Percentiles rank a stretch among this genome's conserved stretches.
phyloP scores from a whole-genome alignment of 345 rosid species.

The Conringia planisiliqua region DNA sequence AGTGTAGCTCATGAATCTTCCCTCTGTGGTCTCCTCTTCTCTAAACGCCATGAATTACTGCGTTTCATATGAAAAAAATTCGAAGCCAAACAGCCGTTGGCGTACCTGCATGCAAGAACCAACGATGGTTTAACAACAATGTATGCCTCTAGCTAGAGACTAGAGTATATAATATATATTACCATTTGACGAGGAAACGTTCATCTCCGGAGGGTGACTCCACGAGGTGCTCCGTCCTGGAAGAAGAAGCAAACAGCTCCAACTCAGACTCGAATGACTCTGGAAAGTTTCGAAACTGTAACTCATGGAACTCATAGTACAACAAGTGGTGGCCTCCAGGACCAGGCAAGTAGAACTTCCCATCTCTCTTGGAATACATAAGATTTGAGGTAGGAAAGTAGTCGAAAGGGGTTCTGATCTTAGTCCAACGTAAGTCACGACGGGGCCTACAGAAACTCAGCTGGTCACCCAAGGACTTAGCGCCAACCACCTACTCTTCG shows the following conservation, averaged over 20 bases:
- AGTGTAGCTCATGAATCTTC: conserved; percentile 1
- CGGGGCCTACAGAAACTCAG: neutral
- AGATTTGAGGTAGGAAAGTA: neutral
- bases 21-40: conserved; percentile 5
- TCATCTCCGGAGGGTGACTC: conserved; percentile 14
- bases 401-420: neutral
- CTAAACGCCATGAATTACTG: conserved; percentile 3
- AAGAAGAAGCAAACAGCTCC: conserved; percentile 1
- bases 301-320: neutral
- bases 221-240: conserved; percentile 1
- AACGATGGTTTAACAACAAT: neutral
- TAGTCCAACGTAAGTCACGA: conserved; percentile 9
- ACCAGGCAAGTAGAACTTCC: conserved; percentile 12
- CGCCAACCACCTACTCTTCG: neutral
- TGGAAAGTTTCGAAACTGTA: neutral
- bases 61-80: conserved; percentile 6
- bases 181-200: conserved; percentile 17
- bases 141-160: neutral
- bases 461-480: conserved; percentile 11
- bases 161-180: neutral
- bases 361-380: neutral
- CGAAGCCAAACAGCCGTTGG: neutral
- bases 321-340: conserved; percentile 11
- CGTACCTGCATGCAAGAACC: conserved; percentile 1
- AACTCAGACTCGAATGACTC: neutral